Percentiles rank a stretch among this genome's conserved stretches.
phyloP scores from a whole-genome alignment of 352 stramenopile species.

The Phytopythium delawarense region DNA sequence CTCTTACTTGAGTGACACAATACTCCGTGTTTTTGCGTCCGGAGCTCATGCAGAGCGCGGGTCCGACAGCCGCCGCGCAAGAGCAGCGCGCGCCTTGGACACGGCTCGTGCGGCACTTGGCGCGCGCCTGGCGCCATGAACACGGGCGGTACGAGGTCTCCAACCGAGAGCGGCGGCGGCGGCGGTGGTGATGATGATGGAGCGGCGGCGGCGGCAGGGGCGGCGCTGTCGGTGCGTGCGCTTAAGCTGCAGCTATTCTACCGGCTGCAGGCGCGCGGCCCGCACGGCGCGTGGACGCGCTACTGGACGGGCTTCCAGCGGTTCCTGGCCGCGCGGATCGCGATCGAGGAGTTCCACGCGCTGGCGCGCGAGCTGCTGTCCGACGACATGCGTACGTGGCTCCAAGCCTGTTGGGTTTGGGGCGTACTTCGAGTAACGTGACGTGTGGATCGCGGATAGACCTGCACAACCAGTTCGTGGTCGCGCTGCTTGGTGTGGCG shows the following conservation, averaged over 20 bases:
- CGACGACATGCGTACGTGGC: slow-evolving; percentile 34
- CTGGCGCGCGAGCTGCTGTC: slow-evolving; percentile 40
- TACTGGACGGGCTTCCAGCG: slow-evolving; percentile 64
- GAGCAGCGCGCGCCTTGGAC: neutral
- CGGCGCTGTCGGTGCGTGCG: slow-evolving; percentile 27
- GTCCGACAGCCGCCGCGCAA: neutral
- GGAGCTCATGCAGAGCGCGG: neutral
- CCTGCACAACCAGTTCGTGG: slow-evolving; percentile 59
- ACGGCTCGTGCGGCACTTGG: neutral
- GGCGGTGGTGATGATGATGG: too few relatives aligned
- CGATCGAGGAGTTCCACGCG: slow-evolving; percentile 53
- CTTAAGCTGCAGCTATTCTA: slow-evolving; percentile 69
- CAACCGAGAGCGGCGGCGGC: neutral
- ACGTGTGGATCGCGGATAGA: slow-evolving; percentile 12
- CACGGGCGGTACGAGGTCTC: neutral
- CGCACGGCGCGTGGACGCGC: slow-evolving; percentile 41
- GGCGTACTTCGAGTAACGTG: neutral
- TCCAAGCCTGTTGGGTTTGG: neutral
- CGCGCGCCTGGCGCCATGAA: neutral
- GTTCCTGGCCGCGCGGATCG: slow-evolving; percentile 45
- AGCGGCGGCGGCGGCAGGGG: neutral
- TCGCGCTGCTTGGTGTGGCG: slow-evolving; percentile 42
- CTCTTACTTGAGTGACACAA: neutral
- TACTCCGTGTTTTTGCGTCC: slow-evolving; percentile 3
- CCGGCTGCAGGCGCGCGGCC: slow-evolving; percentile 35